Conservation (phyloP, 768 basidiomycete species). For the Amanita pallidorosea region DNA sequence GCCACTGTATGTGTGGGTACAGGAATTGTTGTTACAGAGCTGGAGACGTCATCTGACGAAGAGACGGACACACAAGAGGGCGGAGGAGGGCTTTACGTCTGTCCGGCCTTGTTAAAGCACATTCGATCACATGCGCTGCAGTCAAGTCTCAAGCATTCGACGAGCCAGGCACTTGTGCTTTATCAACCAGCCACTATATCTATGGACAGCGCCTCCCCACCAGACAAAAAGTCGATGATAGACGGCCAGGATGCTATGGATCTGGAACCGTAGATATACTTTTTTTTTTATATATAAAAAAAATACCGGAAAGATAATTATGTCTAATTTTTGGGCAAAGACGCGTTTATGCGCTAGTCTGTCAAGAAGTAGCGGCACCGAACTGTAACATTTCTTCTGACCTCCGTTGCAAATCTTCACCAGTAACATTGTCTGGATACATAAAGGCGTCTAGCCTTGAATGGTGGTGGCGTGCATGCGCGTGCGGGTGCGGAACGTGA, state of each 20-base stretch:
- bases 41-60: constrained; percentile 39
- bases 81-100: constrained; percentile 24
- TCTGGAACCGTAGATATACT: constrained; percentile 23
- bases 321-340: constrained; percentile 8
- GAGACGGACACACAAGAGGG: constrained; percentile 16
- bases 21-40: constrained; percentile 59
- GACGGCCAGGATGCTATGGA: constrained; percentile 42
- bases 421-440: constrained; percentile 23
- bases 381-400: constrained; percentile 42
- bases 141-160: constrained; percentile 7
- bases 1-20: background rate
- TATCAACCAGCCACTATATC: constrained; percentile 26
- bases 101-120: constrained; percentile 33
- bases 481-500: constrained; percentile 72
- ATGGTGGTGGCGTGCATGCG: constrained; percentile 66
- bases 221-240: background rate
- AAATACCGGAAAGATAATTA: background rate
- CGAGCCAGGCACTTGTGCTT: constrained; percentile 42
- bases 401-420: constrained; percentile 27
- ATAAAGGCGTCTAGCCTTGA: constrained; percentile 31
- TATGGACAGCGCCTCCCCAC: background rate
- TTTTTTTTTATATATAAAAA: background rate
- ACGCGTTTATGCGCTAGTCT: background rate
- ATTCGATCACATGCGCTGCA: constrained; percentile 23
- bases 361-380: constrained; percentile 21